Base-by-base conservation (phyloP, 2,329 filamentous ascomycete species). In the Zymoseptoria pseudotritici region DNA sequence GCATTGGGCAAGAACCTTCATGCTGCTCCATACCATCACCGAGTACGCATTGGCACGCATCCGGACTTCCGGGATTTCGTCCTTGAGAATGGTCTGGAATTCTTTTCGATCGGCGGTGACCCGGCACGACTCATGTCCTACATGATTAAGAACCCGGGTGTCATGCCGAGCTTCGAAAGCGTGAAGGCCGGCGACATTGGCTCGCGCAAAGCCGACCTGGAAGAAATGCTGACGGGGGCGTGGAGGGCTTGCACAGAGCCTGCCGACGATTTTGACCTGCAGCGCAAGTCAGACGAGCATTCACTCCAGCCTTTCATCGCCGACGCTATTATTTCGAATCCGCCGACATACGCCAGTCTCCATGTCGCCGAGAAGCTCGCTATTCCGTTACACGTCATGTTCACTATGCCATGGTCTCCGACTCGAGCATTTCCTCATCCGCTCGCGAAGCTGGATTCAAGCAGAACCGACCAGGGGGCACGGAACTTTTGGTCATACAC, bases 401-500 rank as follows among this genome's bases (percentile, higher is more conserved):
- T 96, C 74, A 96, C 95, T 1, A 95, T 96, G 90, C 91, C 91
- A 0, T 95, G 89, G 88, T 88, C 89, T 0, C 86, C 90, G 0
- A 95, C 91, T 0, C 84, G 88, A 69, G 83, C 87, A 0, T 95
- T 95, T 64, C 88, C 90, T 0, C 91, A 95, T 67, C 91, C 91
- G 0, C 78, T 95, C 13, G 90, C 90, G 0, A 92, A 92, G 63
- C 85, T 95, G 7, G 7, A 17, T 19, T 7, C 7, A 17, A n/a
- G 6, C 8, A 51, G 17, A 6, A 51, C 7, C 7, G 49, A 51
- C 49, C 8, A 8, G 49, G 21, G n/a, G 7, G 6, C 6, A 19
- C 17, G 17, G n/a, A 51, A 51, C n/a, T 51, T 8, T n/a, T 20
- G n/a, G 7, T 8, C 7, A 8, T 51, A 51, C n/a, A n/a, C n/a